A percentile compares a stretch with the other conserved stretches of the same genome.
phyloP scores from a whole-genome alignment of 139 green algal species.

The Volvox reticuliferus region DNA sequence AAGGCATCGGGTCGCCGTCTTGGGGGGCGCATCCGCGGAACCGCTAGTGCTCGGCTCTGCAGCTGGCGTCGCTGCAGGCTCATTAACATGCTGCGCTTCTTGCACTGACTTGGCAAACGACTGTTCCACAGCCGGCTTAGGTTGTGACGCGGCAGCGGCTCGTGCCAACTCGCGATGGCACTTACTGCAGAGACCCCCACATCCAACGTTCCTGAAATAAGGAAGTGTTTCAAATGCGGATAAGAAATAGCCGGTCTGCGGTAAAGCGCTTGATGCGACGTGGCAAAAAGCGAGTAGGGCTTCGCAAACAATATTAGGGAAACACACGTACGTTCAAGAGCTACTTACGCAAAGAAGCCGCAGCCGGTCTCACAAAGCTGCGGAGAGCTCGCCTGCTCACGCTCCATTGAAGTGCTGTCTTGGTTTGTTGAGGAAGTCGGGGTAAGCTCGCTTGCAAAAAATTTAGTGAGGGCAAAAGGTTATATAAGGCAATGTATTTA shows the following conservation, averaged over 20 bases:
- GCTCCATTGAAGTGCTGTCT: constrained; percentile 2
- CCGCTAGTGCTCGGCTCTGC: constrained; percentile 11
- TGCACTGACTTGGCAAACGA: neutral
- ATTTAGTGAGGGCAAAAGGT: no score
- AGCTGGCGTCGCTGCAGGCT: neutral
- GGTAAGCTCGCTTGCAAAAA: neutral
- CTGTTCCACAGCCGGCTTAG: neutral
- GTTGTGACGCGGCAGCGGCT: neutral
- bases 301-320: neutral
- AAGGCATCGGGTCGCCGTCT: constrained; percentile 53
- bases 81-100: constrained; percentile 22
- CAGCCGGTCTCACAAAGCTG: constrained; percentile 74
- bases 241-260: neutral
- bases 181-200: constrained; percentile 73
- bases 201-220: constrained; percentile 48
- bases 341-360: constrained; percentile 83
- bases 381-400: constrained; percentile 10
- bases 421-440: constrained; percentile 2
- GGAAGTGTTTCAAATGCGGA: neutral
- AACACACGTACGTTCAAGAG: neutral
- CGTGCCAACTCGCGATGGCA: constrained; percentile 67
- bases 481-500: no score
- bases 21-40: neutral
- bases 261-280: neutral
- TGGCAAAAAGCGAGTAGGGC: constrained; percentile 6